These are phyloP conservation scores for Neonectria punicea DNA, from an alignment of 2,329 filamentous ascomycete genomes.

Conservation along the genomic window DNA sequence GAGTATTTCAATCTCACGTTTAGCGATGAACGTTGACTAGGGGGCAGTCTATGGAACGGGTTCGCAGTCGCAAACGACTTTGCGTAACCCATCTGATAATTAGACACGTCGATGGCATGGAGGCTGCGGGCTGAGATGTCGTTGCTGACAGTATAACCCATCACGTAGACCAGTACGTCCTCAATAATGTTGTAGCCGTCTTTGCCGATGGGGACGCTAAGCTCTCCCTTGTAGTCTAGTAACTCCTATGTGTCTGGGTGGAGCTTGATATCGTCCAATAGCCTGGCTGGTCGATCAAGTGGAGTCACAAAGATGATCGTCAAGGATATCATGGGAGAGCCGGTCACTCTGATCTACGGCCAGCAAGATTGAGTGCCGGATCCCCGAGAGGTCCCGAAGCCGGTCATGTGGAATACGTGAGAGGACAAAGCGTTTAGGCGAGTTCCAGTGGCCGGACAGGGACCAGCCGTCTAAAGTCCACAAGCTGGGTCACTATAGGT, in stretches of 20 bases:
- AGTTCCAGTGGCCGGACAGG: no score
- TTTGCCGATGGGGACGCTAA: constrained; percentile 58
- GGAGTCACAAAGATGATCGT: constrained; percentile 9
- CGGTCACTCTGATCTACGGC: constrained; percentile 14
- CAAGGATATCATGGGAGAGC: constrained; percentile 11
- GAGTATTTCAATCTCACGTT: no score
- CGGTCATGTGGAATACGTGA: no score
- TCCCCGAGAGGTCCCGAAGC: no score
- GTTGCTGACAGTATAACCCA: constrained; percentile 64
- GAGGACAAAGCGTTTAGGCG: no score
- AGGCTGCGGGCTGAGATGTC: constrained; percentile 54
- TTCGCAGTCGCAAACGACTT: constrained; percentile 6
- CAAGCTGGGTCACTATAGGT: no score
- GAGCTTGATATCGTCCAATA: constrained; percentile 10
- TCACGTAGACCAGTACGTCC: constrained; percentile 59
- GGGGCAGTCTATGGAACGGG: no score
- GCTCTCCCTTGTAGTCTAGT: constrained; percentile 58
- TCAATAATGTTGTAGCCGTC: constrained; percentile 59
- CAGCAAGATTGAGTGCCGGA: constrained; percentile 10
- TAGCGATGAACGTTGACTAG: no score
- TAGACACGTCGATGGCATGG: constrained; percentile 3
- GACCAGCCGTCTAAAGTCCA: no score
- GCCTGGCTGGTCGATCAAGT: constrained; percentile 4
- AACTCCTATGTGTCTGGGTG: constrained; percentile 6
- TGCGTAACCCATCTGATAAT: constrained; percentile 10